These are phyloP conservation scores for Chlamydomonas applanata DNA, from an alignment of 139 green algal genomes.

Conservation along the genomic window DNA sequence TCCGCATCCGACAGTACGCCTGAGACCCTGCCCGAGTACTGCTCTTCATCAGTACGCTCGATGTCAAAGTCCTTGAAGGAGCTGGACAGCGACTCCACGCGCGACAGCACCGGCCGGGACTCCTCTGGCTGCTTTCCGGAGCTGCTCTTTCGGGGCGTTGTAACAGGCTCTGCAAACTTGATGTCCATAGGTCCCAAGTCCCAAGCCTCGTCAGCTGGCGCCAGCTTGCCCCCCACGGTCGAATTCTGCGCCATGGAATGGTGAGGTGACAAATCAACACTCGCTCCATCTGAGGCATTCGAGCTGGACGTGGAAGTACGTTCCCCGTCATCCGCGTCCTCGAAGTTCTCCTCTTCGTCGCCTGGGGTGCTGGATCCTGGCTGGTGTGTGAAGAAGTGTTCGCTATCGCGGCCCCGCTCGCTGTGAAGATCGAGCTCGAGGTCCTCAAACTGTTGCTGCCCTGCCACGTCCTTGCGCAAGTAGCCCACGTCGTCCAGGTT, in stretches of 20 bases:
- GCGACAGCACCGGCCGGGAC: constrained; percentile 37
- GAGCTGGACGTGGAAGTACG: constrained; percentile 4
- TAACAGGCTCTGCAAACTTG: constrained; percentile 51
- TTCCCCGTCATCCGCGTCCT: constrained; percentile 19
- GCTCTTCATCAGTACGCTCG: constrained; percentile 23
- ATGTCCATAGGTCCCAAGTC: constrained; percentile 53
- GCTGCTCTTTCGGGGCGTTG: constrained; percentile 42
- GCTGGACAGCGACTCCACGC: constrained; percentile 55
- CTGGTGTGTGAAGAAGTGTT: constrained; percentile 33
- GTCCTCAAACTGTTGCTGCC: constrained; percentile 55
- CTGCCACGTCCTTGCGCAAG: constrained; percentile 37
- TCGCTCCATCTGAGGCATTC: background rate
- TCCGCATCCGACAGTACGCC: background rate
- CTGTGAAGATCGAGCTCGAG: constrained; percentile 47
- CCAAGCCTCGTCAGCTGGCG: constrained; percentile 36
- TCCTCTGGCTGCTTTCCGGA: constrained; percentile 11
- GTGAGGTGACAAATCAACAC: too few species aligned
- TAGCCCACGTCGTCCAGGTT: constrained; percentile 73
- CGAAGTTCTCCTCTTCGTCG: constrained; percentile 21
- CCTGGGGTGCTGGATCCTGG: constrained; percentile 7
- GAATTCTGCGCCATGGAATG: too few species aligned
- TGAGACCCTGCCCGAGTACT: background rate
- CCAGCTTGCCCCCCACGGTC: background rate
- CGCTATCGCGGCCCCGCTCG: constrained; percentile 30
- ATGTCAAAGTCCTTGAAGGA: constrained; percentile 57